Evolutionary conservation across 805 yeast species (phyloP).

Genomic region (Hyphopichia homilentoma): DNA sequence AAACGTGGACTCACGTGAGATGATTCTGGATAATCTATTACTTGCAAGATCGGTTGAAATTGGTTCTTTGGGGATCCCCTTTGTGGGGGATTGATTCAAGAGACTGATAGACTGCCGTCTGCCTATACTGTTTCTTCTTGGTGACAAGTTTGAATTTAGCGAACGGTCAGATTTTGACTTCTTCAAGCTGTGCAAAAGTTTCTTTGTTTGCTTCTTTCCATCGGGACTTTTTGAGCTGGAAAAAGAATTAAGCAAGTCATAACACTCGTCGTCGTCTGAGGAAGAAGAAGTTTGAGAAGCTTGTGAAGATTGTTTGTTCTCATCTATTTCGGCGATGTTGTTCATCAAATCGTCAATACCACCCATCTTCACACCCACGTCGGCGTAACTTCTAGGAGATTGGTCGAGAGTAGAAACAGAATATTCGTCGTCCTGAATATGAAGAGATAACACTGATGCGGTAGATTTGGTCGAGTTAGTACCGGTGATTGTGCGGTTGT

Average conservation of each 20-base stretch:
- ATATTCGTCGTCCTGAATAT: neutral
- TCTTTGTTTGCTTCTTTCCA: no score
- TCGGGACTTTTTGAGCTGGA: no score
- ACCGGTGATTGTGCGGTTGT: neutral
- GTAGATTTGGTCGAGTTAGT: neutral
- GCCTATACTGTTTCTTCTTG: neutral
- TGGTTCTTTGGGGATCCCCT: no score
- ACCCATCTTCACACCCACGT: constrained; percentile 2
- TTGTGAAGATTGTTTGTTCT: no score
- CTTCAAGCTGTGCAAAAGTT: constrained; percentile 1
- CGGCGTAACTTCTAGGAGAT: neutral
- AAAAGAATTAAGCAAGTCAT: constrained; percentile 14
- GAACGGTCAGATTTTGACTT: neutral
- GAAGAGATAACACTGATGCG: neutral
- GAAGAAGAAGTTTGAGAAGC: neutral
- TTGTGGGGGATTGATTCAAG: no score
- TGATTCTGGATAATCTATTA: constrained; percentile 1
- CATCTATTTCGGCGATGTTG: constrained; percentile 6
- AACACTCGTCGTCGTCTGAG: constrained; percentile 12
- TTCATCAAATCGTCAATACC: constrained; percentile 1
- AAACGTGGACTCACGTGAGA: neutral
- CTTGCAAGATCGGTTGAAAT: neutral
- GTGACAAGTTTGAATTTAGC: neutral
- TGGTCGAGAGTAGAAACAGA: constrained; percentile 3
- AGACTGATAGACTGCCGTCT: neutral